Evolutionary conservation across 768 basidiomycete species (phyloP), one percentile per base, ranked within the genome.

Genomic region (Leccinum variicolor): DNA sequence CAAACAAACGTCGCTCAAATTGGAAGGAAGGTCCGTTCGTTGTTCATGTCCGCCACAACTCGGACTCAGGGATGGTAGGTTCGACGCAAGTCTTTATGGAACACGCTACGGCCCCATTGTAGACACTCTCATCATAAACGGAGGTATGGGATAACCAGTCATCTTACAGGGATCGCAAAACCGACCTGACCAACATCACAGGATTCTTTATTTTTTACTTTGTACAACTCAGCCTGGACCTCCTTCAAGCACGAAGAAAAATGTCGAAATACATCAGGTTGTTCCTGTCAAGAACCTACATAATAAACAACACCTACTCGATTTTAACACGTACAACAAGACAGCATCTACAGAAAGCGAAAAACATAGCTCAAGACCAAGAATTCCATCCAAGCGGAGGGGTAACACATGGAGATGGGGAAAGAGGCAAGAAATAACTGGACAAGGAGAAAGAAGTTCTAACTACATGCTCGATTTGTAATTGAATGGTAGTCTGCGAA

Each of bases 1-100:
- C 61, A 72, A 72, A 74, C 70, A 72, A 65, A 53, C 56, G 2
- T 52, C 39, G 13, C 62, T 13, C 36, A 0, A 59, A 61, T 66
- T 59, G 62, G 62, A 59, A 70, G 19, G 51, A 54, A 6, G 11
- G 23, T 15, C 23, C n/a, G n/a, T 41, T 41, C 39, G 9, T 23
- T 28, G n/a, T 29, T 28, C 33, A 46, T 21, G 21, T 46, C 21
- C 21, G 45, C 48, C 10, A 31, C 28, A 50, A 31, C 26, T n/a
- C n/a, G 3, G 15, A 50, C 31, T 13, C 31, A 31, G 31, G 31
- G 11, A 19, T 41, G 21, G 14, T 19, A 10, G 17, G 46, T 26
- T 14, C 10, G 10, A 50, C 8, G 33, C 8, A 34, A 15, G 19
- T 49, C 23, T 14, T 17, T 19, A 25, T 10, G 36, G 28, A 36